Conservation (phyloP, 2,329 filamentous ascomycete species). For the Onygenales sp. region DNA sequence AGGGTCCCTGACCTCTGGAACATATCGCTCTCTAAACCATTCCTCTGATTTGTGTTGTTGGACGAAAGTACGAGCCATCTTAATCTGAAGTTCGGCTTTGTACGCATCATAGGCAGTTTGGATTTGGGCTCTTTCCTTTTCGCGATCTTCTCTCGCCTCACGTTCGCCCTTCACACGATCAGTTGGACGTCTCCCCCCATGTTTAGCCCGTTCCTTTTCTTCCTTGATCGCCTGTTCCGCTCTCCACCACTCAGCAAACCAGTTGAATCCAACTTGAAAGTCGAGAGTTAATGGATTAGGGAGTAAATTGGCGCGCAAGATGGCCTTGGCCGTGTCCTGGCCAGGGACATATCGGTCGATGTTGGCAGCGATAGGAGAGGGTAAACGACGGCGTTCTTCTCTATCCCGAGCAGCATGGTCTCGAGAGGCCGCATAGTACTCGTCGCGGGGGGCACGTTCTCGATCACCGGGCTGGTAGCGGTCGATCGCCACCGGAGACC, state of each 20-base stretch:
- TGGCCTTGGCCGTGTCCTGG: constrained; percentile 46
- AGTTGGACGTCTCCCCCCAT: constrained; percentile 46
- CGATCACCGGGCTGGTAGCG: constrained; percentile 51
- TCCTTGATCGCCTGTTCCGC: constrained; percentile 54
- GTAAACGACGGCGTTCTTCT: constrained; percentile 48
- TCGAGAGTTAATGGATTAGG: constrained; percentile 54
- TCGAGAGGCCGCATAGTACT: constrained; percentile 42
- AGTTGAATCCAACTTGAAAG: constrained; percentile 59
- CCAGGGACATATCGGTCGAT: constrained; percentile 59
- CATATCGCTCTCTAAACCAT: constrained; percentile 95
- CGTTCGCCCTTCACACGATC: constrained; percentile 52
- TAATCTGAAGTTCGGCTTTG: constrained; percentile 55
- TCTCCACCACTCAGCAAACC: constrained; percentile 60
- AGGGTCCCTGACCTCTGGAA: constrained; percentile 67
- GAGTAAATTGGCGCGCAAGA: constrained; percentile 46
- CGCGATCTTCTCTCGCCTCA: constrained; percentile 52
- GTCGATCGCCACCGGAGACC: constrained; percentile 53
- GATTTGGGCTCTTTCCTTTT: constrained; percentile 53
- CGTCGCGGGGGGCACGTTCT: constrained; percentile 43
- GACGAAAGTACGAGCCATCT: constrained; percentile 83
- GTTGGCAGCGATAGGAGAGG: constrained; percentile 47
- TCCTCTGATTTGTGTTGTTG: constrained; percentile 89
- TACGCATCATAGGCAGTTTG: constrained; percentile 57
- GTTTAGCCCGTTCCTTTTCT: constrained; percentile 52
- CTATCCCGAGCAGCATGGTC: constrained; percentile 41